Conservation (phyloP, 768 basidiomycete genomes). For the Cyclocybe aegerita region DNA sequence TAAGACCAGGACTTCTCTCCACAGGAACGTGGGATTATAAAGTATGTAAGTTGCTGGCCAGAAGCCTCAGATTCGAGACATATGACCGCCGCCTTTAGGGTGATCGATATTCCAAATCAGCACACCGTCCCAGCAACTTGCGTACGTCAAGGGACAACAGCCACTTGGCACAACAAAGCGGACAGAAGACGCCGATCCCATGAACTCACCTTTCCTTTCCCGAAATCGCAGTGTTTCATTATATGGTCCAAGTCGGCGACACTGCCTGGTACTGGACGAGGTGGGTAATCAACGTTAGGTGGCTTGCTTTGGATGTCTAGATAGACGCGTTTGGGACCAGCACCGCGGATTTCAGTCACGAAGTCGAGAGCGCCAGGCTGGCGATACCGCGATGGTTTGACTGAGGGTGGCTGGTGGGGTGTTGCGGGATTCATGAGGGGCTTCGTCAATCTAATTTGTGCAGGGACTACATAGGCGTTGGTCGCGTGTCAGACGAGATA, state of each 20-base stretch:
- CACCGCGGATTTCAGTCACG: constrained; percentile 55
- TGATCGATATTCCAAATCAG: too few relatives aligned
- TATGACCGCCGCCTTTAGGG: too few relatives aligned
- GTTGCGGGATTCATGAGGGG: constrained; percentile 68
- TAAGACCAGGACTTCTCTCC: too few relatives aligned
- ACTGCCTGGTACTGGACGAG: constrained; percentile 77
- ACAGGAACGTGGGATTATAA: too few relatives aligned
- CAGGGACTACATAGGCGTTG: constrained; percentile 49
- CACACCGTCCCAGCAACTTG: background rate
- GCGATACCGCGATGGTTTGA: constrained; percentile 51
- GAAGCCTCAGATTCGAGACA: too few relatives aligned
- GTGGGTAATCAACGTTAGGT: constrained; percentile 74
- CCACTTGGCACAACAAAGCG: background rate
- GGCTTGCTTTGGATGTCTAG: constrained; percentile 61
- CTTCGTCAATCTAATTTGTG: constrained; percentile 53
- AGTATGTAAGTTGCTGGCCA: too few relatives aligned
- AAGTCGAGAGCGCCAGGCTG: constrained; percentile 36
- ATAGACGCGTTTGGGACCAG: constrained; percentile 76
- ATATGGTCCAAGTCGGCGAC: constrained; percentile 88
- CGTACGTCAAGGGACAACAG: background rate
- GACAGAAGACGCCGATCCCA: background rate
- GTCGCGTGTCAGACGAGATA: background rate
- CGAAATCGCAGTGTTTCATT: constrained; percentile 85
- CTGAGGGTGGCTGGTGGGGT: constrained; percentile 44
- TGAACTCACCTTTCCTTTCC: constrained; percentile 56